These are phyloP conservation scores for Jasminum sambac DNA, from an alignment of 257 asterid genomes.

Conservation along the genomic window DNA sequence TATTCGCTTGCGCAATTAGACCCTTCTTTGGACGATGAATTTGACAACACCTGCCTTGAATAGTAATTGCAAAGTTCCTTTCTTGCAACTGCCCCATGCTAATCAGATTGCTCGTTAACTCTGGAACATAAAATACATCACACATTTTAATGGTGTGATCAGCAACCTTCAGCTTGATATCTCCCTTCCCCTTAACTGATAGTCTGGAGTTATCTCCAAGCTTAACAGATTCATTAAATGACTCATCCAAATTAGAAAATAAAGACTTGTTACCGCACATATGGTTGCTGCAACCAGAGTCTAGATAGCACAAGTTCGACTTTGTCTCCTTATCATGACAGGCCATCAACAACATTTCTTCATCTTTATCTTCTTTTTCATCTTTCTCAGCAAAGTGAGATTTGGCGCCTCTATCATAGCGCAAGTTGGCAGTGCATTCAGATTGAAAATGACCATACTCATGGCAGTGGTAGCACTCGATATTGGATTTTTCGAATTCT, in stretches of 20 bases:
- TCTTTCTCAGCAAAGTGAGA: not conserved
- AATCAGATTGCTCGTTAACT: not conserved
- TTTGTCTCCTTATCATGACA: not conserved
- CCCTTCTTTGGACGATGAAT: not conserved
- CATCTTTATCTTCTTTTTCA: not conserved
- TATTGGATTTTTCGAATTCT: not conserved
- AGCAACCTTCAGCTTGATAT: not conserved
- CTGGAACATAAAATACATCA: not conserved
- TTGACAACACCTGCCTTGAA: not conserved
- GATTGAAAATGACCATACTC: not conserved
- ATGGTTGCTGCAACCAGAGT: not conserved
- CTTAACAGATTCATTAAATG: not conserved
- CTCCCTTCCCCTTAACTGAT: too few relatives aligned
- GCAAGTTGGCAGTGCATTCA: not conserved
- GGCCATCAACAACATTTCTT: not conserved
- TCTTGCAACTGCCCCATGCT: not conserved
- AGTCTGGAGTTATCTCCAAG: not conserved
- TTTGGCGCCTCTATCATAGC: not conserved
- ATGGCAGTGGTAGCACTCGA: not conserved
- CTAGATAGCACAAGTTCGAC: not conserved
- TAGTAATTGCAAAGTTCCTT: not conserved
- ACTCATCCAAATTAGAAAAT: not conserved
- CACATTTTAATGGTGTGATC: not conserved
- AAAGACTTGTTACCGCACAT: not conserved
- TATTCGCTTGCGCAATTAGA: not conserved